Base-by-base conservation (phyloP, 495 filamentous ascomycete species). In the Xylaria scruposa region DNA sequence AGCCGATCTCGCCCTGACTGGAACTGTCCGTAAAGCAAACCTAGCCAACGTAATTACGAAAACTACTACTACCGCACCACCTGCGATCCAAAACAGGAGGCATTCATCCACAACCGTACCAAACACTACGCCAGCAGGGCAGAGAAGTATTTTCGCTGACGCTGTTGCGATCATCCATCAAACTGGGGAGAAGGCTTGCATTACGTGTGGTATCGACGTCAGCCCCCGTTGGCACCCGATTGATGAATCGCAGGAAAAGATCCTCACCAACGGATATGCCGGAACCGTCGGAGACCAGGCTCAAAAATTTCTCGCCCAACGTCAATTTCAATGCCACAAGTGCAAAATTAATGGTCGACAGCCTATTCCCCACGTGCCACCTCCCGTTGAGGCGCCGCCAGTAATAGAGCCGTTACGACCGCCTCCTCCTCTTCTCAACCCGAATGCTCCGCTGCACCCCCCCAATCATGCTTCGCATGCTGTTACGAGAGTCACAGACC, bases 11-110 rank as follows among this genome's bases (percentile, higher is more conserved):
- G 88, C 92, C 21, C 81, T 97, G 67, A 97, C 94, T 9, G 95
- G 95, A 26, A 97, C 96, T 21, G 91, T 94, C 53, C 91, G 96
- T 26, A 98, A 97, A 78, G 95, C 97, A 26, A 85, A 84, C 70
- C 76, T 85, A 51, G 82, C 83, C 68, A 81, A 80, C 21, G 67
- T 84, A 26, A 79, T 79, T 15, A 82, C 80, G 8, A 85, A 82
- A 74, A 78, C 79, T 66, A 81, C 82, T 8, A 64, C 73, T n/a
- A 72, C 67, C 0, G 71, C 79, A 8, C 61, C 62, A 10, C 76
- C 75, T 49, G 36, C 75, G 5, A 70, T 66, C 38, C 29, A 31
- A 38, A 82, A 82, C 63, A 78, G 84, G 38, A 83, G 84, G 61
- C 75, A 78, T 19, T 85, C 85, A 19, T 80, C 80, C 1, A 78